phyloP scores from a whole-genome alignment of 2,329 filamentous ascomycete species.

The Penicillium thymicola region DNA sequence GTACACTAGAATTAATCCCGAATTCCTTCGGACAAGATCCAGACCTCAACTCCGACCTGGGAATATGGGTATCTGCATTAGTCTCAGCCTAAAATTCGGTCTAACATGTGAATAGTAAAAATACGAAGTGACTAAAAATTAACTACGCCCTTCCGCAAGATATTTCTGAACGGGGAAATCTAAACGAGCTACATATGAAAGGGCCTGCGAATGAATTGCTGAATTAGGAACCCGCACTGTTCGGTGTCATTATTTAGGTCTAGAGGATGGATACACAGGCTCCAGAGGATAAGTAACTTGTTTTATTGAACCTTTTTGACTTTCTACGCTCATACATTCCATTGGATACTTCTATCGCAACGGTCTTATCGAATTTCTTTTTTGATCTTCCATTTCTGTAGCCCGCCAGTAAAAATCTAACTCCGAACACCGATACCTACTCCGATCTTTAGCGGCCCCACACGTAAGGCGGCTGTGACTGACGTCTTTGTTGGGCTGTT shows the following conservation, averaged over 20 bases:
- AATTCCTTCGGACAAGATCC: not conserved
- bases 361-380: not conserved
- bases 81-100: not conserved
- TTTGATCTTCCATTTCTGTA: not conserved
- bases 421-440: slow-evolving; percentile 6
- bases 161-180: not conserved
- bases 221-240: not conserved
- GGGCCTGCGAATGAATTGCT: not conserved
- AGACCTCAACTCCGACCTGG: not conserved
- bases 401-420: not conserved
- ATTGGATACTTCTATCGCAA: not conserved
- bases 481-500: not conserved
- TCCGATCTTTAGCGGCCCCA: not conserved
- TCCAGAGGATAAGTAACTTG: not conserved
- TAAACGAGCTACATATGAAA: not conserved
- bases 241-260: not conserved
- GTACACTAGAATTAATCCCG: not conserved
- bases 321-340: not conserved
- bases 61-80: too few species aligned
- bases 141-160: not conserved
- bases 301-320: not conserved
- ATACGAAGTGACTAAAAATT: not conserved
- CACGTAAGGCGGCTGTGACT: not conserved
- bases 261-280: not conserved
- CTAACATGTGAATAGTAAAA: not conserved